Evolutionary conservation across 345 rosid species (phyloP), one percentile per base, ranked within the genome.

Genomic region (Barbarea vulgaris): DNA sequence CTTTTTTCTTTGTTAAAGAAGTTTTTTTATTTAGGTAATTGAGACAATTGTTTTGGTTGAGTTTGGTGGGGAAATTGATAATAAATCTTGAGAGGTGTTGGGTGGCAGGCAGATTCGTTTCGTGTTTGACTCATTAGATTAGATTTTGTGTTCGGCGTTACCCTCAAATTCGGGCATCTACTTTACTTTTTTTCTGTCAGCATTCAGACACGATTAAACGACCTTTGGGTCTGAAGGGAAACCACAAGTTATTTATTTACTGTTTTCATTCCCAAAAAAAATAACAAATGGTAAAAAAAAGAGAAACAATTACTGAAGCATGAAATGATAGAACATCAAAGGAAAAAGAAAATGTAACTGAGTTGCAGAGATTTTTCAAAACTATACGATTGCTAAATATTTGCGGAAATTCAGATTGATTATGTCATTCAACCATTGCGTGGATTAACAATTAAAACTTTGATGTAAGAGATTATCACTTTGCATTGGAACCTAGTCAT

Each of bases 41-140:
- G 64, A 34, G 64, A 58, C 64, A 58, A 33, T 33, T 18, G 72
- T 14, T 67, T 75, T 59, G 79, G 79, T 75, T 50, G 63, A 67
- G 74, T 75, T 75, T 75, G 74, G 79, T 75, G 69, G 47, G 60
- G 15, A 58, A 66, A 66, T 37, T 21, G 66, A 33, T 55, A 56
- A 46, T 39, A 50, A 36, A 70, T 70, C 33, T 10, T 22, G 57
- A 27, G 76, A 11, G 14, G 30, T 56, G 48, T 59, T 39, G 25
- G 67, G 60, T 75, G 60, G 68, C 67, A 36, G 61, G 73, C 39
- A 75, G 72, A 67, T 75, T 75, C 67, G 53, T 75, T 67, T 66
- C 78, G 59, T 74, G 78, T 74, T 73, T 74, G 67, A 74, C 78
- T 50, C 60, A 47, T 72, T 34, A 66, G 57, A 75, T 67, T 75